phyloP scores from a whole-genome alignment of 208 protist genomes.

The Trypanosoma platydactyli region DNA sequence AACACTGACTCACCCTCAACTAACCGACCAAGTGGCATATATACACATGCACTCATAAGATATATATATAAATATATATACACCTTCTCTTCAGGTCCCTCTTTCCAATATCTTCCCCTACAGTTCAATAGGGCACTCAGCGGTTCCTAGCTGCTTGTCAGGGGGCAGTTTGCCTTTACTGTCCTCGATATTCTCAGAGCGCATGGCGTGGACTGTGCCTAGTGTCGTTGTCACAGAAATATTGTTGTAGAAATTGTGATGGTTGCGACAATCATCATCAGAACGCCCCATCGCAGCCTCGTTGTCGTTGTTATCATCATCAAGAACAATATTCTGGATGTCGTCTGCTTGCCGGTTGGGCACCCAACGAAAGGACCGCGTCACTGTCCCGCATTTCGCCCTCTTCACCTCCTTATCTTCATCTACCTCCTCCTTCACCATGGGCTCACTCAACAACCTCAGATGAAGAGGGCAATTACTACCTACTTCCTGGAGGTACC shows the following conservation, averaged over 20 bases:
- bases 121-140: constrained; percentile 73
- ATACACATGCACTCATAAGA: constrained; percentile 7
- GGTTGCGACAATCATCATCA: not conserved
- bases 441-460: constrained; percentile 6
- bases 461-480: constrained; percentile 21
- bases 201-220: no score
- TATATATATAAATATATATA: not conserved
- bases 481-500: constrained; percentile 34
- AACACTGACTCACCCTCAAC: no score
- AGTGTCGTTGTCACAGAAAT: not conserved
- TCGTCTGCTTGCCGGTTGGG: constrained; percentile 1
- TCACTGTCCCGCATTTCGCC: not conserved
- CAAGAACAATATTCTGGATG: constrained; percentile 17
- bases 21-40: not conserved
- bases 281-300: constrained; percentile 2
- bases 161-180: not conserved
- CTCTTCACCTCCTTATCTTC: not conserved
- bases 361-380: constrained; percentile 14
- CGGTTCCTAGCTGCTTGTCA: constrained; percentile 33
- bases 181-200: not conserved
- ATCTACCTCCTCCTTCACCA: not conserved
- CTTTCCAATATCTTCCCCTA: constrained; percentile 15
- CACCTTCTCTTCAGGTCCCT: not conserved
- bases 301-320: constrained; percentile 24
- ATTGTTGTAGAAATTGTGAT: not conserved